Base-by-base conservation (phyloP, 2,329 filamentous ascomycete species). In the Alternaria dauci region DNA sequence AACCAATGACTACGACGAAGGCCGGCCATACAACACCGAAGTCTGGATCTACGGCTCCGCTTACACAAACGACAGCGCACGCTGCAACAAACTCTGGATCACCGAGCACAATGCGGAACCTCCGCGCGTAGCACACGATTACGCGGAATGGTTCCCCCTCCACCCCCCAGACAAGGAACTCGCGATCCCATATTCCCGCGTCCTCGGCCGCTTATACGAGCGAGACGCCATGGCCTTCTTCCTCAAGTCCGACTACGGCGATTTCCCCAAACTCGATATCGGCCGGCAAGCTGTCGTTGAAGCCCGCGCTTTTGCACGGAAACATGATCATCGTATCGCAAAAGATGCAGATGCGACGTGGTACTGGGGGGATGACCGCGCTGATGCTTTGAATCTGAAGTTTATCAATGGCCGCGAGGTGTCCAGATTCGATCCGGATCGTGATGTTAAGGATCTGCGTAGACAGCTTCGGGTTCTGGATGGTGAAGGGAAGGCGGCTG, bases 361-460 rank as follows among this genome's bases (percentile, higher is more conserved):
- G 86, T 87, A 84, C 71, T 87, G 85, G 83, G 85, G 81, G 0
- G 86, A 89, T 53, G 80, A 79, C 23, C 81, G 87, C 1, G 82
- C 83, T 0, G 83, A 88, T 48, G 84, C 85, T 0, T 80, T 89
- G 0, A 85, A 85, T 28, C 68, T 89, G 6, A 81, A 83, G 28
- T 82, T 82, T 3, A 73, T 88, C 38, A 88, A 88, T 61, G 84
- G 83, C 1, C 68, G 82, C 1, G 84, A 85, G 30, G 81, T 86
- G 5, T 80, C 84, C 0, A 74, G 76, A 20, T 81, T 79, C 41
- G 82, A 84, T 53, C 77, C 76, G 0, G 72, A 79, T 8, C 79
- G 84, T 8, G 77, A 85, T 58, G 73, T 81, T 1, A 78, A 78
- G 48, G 79, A 79, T 60, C 85, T 81, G 80, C 78, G 81, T 16